Evolutionary conservation across 2,329 filamentous ascomycete species (phyloP).

Genomic region (Pestalotiopsis fici): DNA sequence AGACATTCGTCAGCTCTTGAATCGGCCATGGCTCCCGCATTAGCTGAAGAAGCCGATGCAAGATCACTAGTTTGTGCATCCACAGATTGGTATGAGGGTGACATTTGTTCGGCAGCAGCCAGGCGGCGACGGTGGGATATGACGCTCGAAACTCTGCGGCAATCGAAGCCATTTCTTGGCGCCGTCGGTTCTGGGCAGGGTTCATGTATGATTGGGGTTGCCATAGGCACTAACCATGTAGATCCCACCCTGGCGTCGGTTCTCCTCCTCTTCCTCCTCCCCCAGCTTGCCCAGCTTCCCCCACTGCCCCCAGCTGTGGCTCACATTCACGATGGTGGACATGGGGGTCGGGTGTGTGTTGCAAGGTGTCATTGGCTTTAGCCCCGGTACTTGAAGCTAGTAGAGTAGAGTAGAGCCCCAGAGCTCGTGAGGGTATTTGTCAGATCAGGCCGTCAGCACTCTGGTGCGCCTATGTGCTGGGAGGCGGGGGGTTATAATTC

Average conservation of each 20-base stretch:
- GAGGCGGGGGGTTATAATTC: not conserved
- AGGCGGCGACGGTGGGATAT: not conserved
- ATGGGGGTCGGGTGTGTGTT: not conserved
- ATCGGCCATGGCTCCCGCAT: not conserved
- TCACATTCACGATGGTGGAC: not conserved
- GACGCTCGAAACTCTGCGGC: not conserved
- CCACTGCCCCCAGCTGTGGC: too few relatives aligned
- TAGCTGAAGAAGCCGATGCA: not conserved
- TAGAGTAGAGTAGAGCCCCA: not conserved
- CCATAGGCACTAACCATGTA: not conserved
- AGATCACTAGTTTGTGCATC: not conserved
- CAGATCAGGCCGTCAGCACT: not conserved
- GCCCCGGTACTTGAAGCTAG: not conserved
- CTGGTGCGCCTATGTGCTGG: not conserved
- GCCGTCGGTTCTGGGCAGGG: not conserved
- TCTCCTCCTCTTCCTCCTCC: not conserved
- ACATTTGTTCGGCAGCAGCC: not conserved
- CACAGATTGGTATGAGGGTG: not conserved
- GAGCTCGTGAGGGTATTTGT: not conserved
- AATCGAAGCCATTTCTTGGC: not conserved
- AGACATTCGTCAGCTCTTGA: not conserved
- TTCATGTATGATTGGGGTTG: not conserved
- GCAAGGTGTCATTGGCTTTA: not conserved
- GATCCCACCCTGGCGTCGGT: not conserved
- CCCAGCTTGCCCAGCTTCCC: too few relatives aligned